These are phyloP conservation scores for Ustilago trichophora DNA, from an alignment of 1,284 basidiomycete species.

Conservation along the genomic window DNA sequence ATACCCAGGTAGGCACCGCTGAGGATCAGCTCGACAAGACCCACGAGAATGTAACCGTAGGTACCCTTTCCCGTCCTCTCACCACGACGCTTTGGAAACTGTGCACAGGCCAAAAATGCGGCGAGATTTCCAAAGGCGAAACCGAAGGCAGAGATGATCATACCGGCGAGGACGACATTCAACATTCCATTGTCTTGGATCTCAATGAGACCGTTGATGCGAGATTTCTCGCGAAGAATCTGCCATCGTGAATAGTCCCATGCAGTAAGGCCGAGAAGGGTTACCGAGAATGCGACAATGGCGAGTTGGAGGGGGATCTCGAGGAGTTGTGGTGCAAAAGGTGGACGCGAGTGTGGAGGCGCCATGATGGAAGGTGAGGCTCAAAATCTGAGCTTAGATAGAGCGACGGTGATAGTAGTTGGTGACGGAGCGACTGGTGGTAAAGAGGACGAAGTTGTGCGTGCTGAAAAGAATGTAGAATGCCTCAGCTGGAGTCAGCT, in stretches of 20 bases:
- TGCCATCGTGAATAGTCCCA: slow-evolving; percentile 44
- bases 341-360: slow-evolving; percentile 36
- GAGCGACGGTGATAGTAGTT: no score
- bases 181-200: slow-evolving; percentile 48
- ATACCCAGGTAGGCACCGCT: slow-evolving; percentile 47
- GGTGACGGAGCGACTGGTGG: no score
- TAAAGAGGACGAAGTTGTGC: no score
- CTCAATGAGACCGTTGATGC: slow-evolving; percentile 40
- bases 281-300: slow-evolving; percentile 46
- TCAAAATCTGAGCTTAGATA: no score
- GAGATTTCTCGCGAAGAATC: slow-evolving; percentile 14
- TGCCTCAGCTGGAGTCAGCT: no score
- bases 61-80: slow-evolving; percentile 58
- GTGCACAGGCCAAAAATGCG: slow-evolving; percentile 42
- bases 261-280: slow-evolving; percentile 48
- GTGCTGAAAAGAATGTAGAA: no score
- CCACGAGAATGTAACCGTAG: slow-evolving; percentile 45
- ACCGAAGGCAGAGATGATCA: slow-evolving; percentile 41
- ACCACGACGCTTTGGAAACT: slow-evolving; percentile 51
- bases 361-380: slow-evolving; percentile 13
- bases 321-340: slow-evolving; percentile 44
- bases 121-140: slow-evolving; percentile 48
- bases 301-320: slow-evolving; percentile 53
- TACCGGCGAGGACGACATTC: slow-evolving; percentile 41
- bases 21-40: slow-evolving; percentile 40